Evolutionary conservation across 1,284 basidiomycete species (phyloP), one percentile per base, ranked within the genome.

Genomic region (Marasmius tenuissimus): DNA sequence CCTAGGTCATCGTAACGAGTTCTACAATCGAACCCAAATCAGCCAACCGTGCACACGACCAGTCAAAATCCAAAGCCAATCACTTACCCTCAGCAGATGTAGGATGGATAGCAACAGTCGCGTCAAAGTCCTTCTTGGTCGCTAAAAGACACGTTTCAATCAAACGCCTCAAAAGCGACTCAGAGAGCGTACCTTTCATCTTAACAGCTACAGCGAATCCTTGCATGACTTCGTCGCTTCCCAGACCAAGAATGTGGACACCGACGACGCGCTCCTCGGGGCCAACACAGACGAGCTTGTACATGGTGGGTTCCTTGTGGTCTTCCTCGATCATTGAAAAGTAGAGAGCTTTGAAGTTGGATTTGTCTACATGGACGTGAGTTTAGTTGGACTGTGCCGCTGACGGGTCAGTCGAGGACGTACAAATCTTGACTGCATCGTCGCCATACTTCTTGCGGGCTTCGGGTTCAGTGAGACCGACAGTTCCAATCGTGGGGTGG

Each of bases 141-240:
- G 92, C 92, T 87, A 63, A n/a, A 59, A 64, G 57, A 11, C 56
- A 60, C 3, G n/a, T 42, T 42, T 42, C 40, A 4, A 47, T 27
- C 6, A 61, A 20, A 14, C 5, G 14, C 16, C 14, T 6, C 20
- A 35, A 38, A 60, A n/a, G 38, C 37, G 56, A 20, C 39, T 27
- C 56, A 51, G 14, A 47, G 38, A 42, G 55, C n/a, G 73, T 73
- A 84, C 91, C 92, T 59, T 94, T 92, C 95, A 98, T 96, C 84
- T 98, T 98, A 70, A 99, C 82, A 11, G 96, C 96, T 18, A 98
- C 94, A 1, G 81, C 93, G 73, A 98, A 97, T 65, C 96, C 96
- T 81, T 98, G 96, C 77, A 96, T 79, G 68, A 92, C 86, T 77
- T 98, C 96, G 72, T 98, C 97, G 65, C 88, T 91, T 55, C 95